These are phyloP conservation scores for Trichoderma atrobrunneum DNA, from an alignment of 2,329 filamentous ascomycete genomes.

Conservation along the genomic window DNA sequence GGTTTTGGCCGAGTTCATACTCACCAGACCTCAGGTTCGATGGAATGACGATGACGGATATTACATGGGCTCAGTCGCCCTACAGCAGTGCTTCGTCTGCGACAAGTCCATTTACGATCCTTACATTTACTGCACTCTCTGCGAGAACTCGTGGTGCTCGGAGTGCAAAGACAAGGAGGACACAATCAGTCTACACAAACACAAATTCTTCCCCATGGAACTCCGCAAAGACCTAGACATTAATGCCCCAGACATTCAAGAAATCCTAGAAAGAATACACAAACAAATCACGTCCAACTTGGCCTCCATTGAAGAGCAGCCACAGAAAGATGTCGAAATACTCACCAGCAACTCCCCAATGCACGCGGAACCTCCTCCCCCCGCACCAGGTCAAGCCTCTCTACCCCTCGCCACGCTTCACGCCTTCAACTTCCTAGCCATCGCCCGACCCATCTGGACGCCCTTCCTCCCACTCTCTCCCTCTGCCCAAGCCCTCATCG, in stretches of 20 bases:
- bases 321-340: background rate
- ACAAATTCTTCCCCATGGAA: background rate
- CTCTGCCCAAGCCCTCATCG: constrained; percentile 17
- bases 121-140: constrained; percentile 11
- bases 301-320: background rate
- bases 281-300: background rate
- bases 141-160: constrained; percentile 7
- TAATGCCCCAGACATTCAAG: constrained; percentile 11
- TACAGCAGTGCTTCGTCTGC: constrained; percentile 1
- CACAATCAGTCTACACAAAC: background rate
- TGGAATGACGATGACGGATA: constrained; percentile 11
- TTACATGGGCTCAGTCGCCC: background rate
- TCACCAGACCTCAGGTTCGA: constrained; percentile 4
- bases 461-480: constrained; percentile 23
- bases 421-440: constrained; percentile 27
- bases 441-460: constrained; percentile 24
- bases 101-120: constrained; percentile 1
- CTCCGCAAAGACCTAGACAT: constrained; percentile 13
- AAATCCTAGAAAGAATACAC: constrained; percentile 4
- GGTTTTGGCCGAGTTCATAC: background rate
- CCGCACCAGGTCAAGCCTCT: constrained; percentile 3
- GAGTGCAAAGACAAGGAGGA: background rate
- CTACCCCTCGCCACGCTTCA: constrained; percentile 28
- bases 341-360: background rate
- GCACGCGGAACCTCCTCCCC: background rate